A percentile compares a stretch with the other conserved stretches of the same genome.
Conservation (phyloP, 2,329 filamentous ascomycete genomes). For the Pestalotiopsis sp. region DNA sequence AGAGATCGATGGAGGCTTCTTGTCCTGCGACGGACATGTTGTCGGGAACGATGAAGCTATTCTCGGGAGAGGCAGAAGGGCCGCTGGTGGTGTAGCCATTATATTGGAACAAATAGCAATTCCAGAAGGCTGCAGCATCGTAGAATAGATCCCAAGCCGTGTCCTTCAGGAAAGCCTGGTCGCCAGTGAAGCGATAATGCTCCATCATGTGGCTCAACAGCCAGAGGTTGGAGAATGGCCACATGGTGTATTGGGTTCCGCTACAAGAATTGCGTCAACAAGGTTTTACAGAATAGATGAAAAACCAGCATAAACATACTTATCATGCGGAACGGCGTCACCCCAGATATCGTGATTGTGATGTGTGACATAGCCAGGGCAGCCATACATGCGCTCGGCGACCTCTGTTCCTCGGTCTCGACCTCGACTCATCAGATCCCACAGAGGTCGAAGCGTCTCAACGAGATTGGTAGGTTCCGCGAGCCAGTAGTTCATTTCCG, state of each 20-base stretch:
- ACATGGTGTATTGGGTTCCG: slow-evolving; percentile 32
- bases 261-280: background rate
- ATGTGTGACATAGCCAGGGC: slow-evolving; percentile 35
- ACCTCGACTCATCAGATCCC: slow-evolving; percentile 36
- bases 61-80: slow-evolving; percentile 39
- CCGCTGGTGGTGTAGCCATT: slow-evolving; percentile 8
- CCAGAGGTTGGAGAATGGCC: slow-evolving; percentile 32
- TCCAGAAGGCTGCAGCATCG: slow-evolving; percentile 32
- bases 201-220: slow-evolving; percentile 30
- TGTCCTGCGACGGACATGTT: slow-evolving; percentile 4
- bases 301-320: slow-evolving; percentile 27
- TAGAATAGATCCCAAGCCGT: slow-evolving; percentile 26
- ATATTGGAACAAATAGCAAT: slow-evolving; percentile 29
- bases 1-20: slow-evolving; percentile 24
- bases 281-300: slow-evolving; percentile 29
- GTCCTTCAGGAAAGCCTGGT: slow-evolving; percentile 24
- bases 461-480: slow-evolving; percentile 4
- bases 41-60: slow-evolving; percentile 22
- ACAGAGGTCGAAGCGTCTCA: slow-evolving; percentile 28
- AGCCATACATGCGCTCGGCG: slow-evolving; percentile 34
- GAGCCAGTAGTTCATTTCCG: slow-evolving; percentile 32
- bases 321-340: slow-evolving; percentile 36
- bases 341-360: slow-evolving; percentile 41
- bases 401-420: slow-evolving; percentile 33
- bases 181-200: slow-evolving; percentile 27